Evolutionary conservation across 2,329 filamentous ascomycete genomes (phyloP), one percentile per base, ranked within the genome.

Genomic region (Cladosporium phlei): DNA sequence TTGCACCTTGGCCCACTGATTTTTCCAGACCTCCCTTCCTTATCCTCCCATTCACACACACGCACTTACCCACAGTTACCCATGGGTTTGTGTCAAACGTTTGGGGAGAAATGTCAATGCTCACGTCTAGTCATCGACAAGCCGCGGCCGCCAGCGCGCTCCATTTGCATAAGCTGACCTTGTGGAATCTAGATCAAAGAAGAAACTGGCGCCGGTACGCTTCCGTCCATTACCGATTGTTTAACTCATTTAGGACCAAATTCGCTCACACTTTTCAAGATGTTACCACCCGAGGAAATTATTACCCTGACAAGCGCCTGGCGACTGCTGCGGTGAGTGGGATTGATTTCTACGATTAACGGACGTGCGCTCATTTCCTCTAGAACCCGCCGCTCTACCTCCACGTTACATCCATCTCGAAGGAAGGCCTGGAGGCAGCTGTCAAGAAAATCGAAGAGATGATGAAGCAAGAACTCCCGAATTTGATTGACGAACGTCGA

Each of bases 141-240:
- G 61, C 61, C 63, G 60, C 61, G 58, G 55, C 55, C 52, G 51
- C 38, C 52, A 54, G 47, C 55, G 58, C 59, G 49, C 68, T 68
- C 74, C 78, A 82, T 81, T 87, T 83, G 80, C 86, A 88, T 82
- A 82, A 93, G 88, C 90, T 97, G 82, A 96, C 90, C 81, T 83
- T 82, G 80, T 93, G 83, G 82, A 72, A 86, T 86, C 63, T 90
- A 98, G 93, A 98, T 98, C 65, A 95, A 95, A 85, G 91, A 96
- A 76, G 88, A 96, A 65, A 97, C 91, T 83, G 93, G 93, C 79
- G 91, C 93, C 79, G 93, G 93, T 98, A 98, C 83, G 90, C 81
- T 76, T 72, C 68, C 74, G 72, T 70, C 38, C 42, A 70, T 68
- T 66, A 69, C 69, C 66, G 42, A 62, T 66, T 68, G 69, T 69